A percentile compares a stretch with the other conserved stretches of the same genome.
These are phyloP conservation scores for Salix exigua DNA, from an alignment of 345 rosid species.

Conservation along the genomic window DNA sequence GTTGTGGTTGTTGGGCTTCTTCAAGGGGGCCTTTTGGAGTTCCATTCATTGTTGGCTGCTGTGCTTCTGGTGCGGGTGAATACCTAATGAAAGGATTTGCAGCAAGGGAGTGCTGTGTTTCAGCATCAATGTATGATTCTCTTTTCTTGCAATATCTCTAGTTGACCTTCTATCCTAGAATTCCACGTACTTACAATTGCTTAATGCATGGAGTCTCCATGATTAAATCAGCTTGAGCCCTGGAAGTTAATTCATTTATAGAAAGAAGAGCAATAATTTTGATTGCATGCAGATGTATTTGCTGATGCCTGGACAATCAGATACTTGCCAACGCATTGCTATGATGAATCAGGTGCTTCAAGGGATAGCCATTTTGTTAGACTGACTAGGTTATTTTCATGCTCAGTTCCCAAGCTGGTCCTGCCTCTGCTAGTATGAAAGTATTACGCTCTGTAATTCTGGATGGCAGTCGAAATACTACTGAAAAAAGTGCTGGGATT, in stretches of 20 bases:
- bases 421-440: slow-evolving; percentile 82
- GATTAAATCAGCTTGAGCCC: background rate
- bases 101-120: slow-evolving; percentile 81
- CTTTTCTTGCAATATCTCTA: background rate
- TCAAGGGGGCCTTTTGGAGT: slow-evolving; percentile 63
- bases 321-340: background rate
- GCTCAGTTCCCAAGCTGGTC: slow-evolving; percentile 81
- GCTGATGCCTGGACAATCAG: background rate
- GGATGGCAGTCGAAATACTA: slow-evolving; percentile 35
- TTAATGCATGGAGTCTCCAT: background rate
- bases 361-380: background rate
- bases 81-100: slow-evolving; percentile 90
- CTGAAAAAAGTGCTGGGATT: slow-evolving; percentile 68
- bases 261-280: background rate
- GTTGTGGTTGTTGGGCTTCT: slow-evolving; percentile 97
- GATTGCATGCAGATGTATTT: background rate
- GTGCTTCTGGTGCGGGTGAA: slow-evolving; percentile 92
- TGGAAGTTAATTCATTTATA: background rate
- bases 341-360: background rate
- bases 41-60: slow-evolving; percentile 71
- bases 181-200: no score
- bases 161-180: background rate
- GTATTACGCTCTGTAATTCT: slow-evolving; percentile 52
- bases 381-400: slow-evolving; percentile 14
- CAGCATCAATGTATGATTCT: slow-evolving; percentile 57